Evolutionary conservation across 129 eudicot genomes (phyloP), one percentile per base, ranked within the genome.

Genomic region (Scalesia atractyloides): DNA sequence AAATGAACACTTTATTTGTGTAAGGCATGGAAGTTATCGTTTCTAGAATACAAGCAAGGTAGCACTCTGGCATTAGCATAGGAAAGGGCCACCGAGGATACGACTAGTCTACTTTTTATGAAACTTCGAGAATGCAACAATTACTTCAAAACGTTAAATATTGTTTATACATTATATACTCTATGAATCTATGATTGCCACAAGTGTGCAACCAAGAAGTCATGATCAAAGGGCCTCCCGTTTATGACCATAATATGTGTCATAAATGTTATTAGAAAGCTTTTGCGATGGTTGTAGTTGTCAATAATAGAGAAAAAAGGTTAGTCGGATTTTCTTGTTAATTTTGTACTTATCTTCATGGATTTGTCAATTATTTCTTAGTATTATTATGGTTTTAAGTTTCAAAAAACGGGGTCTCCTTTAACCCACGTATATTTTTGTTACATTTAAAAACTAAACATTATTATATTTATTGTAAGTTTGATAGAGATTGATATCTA

Each of bases 201-300:
- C 59, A 53, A 53, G 7, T 53, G 26, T 17, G 24, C 58, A 22
- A 67, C 30, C 57, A 43, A n/a, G 12, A 44, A 60, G 49, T 60
- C 69, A 58, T 60, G 33, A 59, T 70, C 51, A 54, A 70, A 5
- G 68, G 68, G 77, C 69, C 69, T 72, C 68, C 33, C 13, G 76
- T 44, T 72, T 36, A 71, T 1, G 59, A 59, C 33, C 30, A 72
- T 15, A 46, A 44, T 60, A 46, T 54, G 76, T 43, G 76, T 59
- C 47, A 72, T 59, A 24, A 60, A 43, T 73, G 60, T 26, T 44
- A 46, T 11, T 22, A 59, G 69, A 70, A 64, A 54, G 50, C 19
- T 22, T 53, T 69, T 53, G 62, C 10, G 24, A 70, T 54, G 74
- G 36, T 13, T 53, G 18, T 52, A 13, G 20, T 19, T 52, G 52